phyloP scores from a whole-genome alignment of 257 asterid species.

The Pogostemon cablin region DNA sequence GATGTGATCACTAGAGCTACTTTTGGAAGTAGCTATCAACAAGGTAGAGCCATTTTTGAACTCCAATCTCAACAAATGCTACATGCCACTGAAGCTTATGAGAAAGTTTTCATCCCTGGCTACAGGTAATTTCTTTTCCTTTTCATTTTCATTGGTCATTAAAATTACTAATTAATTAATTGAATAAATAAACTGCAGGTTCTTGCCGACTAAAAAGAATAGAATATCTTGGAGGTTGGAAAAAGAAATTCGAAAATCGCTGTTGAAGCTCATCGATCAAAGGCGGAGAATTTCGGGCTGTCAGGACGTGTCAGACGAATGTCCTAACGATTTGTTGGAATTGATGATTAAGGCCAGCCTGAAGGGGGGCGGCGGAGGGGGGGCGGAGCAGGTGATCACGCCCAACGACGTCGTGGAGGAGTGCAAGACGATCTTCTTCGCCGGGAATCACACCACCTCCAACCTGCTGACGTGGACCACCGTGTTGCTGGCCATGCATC shows the following conservation, averaged over 20 bases:
- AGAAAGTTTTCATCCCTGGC: conserved; percentile 73
- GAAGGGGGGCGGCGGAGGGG: conserved; percentile 19
- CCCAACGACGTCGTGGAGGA: conserved; percentile 81
- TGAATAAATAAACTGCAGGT: conserved; percentile 39
- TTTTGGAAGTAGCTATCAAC: conserved; percentile 80
- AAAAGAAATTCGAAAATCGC: conserved; percentile 67
- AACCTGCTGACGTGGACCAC: conserved; percentile 93
- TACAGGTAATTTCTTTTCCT: conserved; percentile 52
- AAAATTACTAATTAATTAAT: background rate
- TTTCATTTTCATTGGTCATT: background rate
- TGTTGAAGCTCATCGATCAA: conserved; percentile 60
- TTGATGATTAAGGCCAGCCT: conserved; percentile 70
- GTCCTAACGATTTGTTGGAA: conserved; percentile 77
- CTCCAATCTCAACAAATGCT: conserved; percentile 83
- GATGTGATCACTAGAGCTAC: conserved; percentile 69
- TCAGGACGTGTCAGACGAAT: conserved; percentile 52
- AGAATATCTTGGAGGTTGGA: conserved; percentile 86
- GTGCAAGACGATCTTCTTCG: conserved; percentile 91
- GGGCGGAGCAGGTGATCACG: conserved; percentile 34
- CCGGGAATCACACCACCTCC: conserved; percentile 86
- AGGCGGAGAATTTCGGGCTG: conserved; percentile 38
- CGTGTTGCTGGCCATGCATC: conserved; percentile 86
- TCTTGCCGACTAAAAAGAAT: conserved; percentile 80
- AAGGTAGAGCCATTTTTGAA: conserved; percentile 68
- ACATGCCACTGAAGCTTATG: conserved; percentile 82